Base-by-base conservation (phyloP, 768 basidiomycete genomes). In the Boletus edulis region DNA sequence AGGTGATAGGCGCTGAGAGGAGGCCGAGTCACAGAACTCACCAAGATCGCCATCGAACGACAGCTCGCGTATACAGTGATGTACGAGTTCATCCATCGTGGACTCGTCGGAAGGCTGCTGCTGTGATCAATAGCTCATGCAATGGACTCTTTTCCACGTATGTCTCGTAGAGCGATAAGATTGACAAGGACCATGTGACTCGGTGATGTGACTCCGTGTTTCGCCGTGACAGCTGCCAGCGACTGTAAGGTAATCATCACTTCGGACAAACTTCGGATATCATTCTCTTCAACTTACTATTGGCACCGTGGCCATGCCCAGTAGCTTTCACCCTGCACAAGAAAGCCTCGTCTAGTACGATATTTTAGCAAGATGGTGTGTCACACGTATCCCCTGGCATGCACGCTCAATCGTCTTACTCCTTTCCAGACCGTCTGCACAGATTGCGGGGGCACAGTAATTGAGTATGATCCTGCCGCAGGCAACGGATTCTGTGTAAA, bases 41-140 rank as follows among this genome's bases (percentile, higher is more conserved):
- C 93, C 93, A 41, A 91, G 77, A 68, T 94, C 91, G 6, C 93
- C 93, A 64, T 94, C 92, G 71, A 94, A 94, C 6, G 94, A 84
- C 31, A 96, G 77, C 69, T 96, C 91, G 38, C 87, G 86, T 35
- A 94, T 78, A 66, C 89, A 89, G 67, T 92, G 86, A 65, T 87
- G 85, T 38, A 95, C 74, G 42, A 96, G 83, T 65, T 92, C 87
- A 67, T 95, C 93, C 87, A 95, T 55, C 20, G 29, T 8, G 32
- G 43, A 9, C 35, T 29, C 24, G 3, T 3, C 11, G 8, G 18
- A 17, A 18, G 38, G 9, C 39, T 17, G 22, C 3, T 39, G 10
- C 32, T 52, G 15, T 27, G n/a, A 20, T 34, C 15, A 15, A 18
- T n/a, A 17, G 14, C n/a, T 43, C 50, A 41, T 27, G 9, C 40